Evolutionary conservation across 106 monocot species (phyloP), one percentile per base, ranked within the genome.

Genomic region (Narthecium ossifragum): DNA sequence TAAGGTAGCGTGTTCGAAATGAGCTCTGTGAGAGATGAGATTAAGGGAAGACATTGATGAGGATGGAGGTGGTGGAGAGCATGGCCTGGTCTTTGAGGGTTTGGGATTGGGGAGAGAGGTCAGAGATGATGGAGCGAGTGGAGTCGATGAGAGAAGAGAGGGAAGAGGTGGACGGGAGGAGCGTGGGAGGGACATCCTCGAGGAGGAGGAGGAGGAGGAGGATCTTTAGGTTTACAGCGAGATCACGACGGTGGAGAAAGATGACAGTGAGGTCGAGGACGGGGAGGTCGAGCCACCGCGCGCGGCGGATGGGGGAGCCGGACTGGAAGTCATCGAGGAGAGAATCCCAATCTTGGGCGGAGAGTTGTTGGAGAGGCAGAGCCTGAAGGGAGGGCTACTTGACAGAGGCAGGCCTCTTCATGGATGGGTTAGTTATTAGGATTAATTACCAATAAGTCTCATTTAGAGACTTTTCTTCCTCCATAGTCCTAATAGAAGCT

Each of bases 301-400:
- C 3, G 30, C 60, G 65, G 62, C 70, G 81, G 12, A 71, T 56
- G 21, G 77, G 26, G 26, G 17, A 29, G 32, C 66, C 66, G 53
- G 85, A 79, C 26, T 67, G 51, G 80, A 82, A 77, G 53, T 83
- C 83, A 24, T 83, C 86, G 62, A 83, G 45, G 47, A 83, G 73
- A 77, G 68, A 38, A 41, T 85, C 82, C 68, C 71, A 75, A 8
- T 92, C 92, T 30, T 69, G 80, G 2, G 68, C 39, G 12, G 77
- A 55, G 53, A 80, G 69, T 53, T 47, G 66, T 17, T 28, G 66
- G 17, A 46, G 37, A 14, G 34, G 46, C 7, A 64, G n/a, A 0
- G 71, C 8, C 11, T 33, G 51, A 7, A 31, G 10, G 10, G 60
- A 20, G 31, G 51, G 41, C 2, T 36, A 23, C 47, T 63, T 62